These are phyloP conservation scores for Handroanthus guayacan DNA, from an alignment of 257 asterid species.

Conservation along the genomic window DNA sequence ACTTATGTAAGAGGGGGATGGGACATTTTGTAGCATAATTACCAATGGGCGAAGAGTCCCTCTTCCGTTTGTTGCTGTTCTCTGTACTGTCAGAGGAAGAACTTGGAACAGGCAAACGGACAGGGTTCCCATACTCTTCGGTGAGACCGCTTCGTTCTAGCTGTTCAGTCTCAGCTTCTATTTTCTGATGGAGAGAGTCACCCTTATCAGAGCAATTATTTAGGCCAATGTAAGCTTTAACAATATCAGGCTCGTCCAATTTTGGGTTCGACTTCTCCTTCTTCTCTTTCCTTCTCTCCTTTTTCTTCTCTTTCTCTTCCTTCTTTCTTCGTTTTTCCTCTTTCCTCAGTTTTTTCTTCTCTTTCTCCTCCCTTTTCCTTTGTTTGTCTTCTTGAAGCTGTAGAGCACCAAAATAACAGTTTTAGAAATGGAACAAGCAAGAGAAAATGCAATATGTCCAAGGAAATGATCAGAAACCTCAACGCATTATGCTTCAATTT, in stretches of 20 bases:
- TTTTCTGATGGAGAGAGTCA: constrained; percentile 25
- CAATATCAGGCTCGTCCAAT: constrained; percentile 25
- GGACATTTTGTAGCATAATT: constrained; percentile 6
- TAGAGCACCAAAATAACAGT: constrained; percentile 66
- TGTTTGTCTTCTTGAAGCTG: constrained; percentile 69
- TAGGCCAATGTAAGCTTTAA: constrained; percentile 18
- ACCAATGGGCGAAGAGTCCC: constrained; percentile 49
- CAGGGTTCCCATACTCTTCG: constrained; percentile 57
- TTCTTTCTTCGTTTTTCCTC: constrained; percentile 31
- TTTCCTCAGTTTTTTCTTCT: constrained; percentile 37
- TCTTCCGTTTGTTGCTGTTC: constrained; percentile 66
- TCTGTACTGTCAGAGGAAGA: constrained; percentile 76
- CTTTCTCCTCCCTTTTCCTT: constrained; percentile 49
- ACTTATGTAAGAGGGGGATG: neutral
- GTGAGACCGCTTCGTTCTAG: constrained; percentile 68
- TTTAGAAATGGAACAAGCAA: constrained; percentile 51
- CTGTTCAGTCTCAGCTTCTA: constrained; percentile 48
- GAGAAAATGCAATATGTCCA: constrained; percentile 37
- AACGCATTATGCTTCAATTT: constrained; percentile 1
- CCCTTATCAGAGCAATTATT: constrained; percentile 32
- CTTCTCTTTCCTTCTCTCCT: constrained; percentile 32
- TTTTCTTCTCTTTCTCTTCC: constrained; percentile 26
- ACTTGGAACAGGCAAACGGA: constrained; percentile 47
- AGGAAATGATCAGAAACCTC: constrained; percentile 30
- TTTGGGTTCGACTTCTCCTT: constrained; percentile 37